Base-by-base conservation (phyloP, 2,329 filamentous ascomycete species). In the Didymella exigua region DNA sequence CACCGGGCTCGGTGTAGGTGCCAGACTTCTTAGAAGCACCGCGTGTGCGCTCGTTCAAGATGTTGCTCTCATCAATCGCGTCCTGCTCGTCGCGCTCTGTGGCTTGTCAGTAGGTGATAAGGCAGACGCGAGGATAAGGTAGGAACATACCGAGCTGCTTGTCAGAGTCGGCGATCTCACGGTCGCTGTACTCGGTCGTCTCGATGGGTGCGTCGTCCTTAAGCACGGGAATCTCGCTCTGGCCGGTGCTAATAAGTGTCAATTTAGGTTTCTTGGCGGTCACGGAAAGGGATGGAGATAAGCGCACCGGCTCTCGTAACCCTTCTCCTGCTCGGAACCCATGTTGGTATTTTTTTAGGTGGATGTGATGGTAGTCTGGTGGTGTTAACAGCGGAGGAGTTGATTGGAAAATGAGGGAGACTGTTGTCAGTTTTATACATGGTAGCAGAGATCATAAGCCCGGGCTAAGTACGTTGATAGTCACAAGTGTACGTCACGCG, bases 1-100 rank as follows among this genome's bases (percentile, higher is more conserved):
- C 81, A 26, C 78, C 78, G n/a, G 80, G 81, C 74, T 83, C 81
- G 1, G 66, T 59, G 61, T 83, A 83, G 0, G 73, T 72, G 16
- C 80, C 79, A 30, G 69, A 57, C 34, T 70, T 30, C 72, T 80
- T 80, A 0, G 77, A 66, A 0, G 78, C 80, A 50, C 80, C 79
- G 16, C 81, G 74, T 7, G 80, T 82, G 26, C 79, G 77, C 23
- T 68, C 70, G 3, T 77, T 71, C 5, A 83, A 61, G 33, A 83
- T 81, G 58, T 82, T 82, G 49, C 55, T 65, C 57, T 75, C 51
- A 48, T 83, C 76, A 37, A 83, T 82, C 3, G 80, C 80, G 2
- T 81, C 78, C 2, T 68, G 68, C 19, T 83, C 81, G 47, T 83
- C 81, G 7, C 70, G 71, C 33, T 71, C 79, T 81, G 14, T 5